These are phyloP conservation scores for Boletus rubescentipes DNA, from an alignment of 768 basidiomycete genomes.

Conservation along the genomic window DNA sequence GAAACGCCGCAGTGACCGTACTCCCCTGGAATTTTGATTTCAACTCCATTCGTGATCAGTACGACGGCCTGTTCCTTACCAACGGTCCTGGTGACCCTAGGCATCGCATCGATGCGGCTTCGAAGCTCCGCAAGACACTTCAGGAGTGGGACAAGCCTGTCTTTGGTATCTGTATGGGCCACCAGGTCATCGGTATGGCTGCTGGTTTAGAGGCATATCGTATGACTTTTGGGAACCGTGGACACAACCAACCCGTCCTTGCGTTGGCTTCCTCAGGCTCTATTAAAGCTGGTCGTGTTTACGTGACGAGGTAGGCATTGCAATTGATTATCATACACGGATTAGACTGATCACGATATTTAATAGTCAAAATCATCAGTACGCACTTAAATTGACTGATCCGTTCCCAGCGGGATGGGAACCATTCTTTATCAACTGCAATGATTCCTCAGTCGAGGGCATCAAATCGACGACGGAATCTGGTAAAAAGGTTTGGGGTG, in stretches of 20 bases:
- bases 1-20: constrained; percentile 91
- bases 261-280: constrained; percentile 92
- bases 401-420: constrained; percentile 98
- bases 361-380: constrained; percentile 92
- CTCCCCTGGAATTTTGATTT: constrained; percentile 98
- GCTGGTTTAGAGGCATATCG: constrained; percentile 95
- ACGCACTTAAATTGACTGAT: constrained; percentile 91
- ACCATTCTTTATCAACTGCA: constrained; percentile 99
- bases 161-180: constrained; percentile 99
- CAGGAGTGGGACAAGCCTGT: constrained; percentile 90
- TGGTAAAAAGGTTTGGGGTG: constrained; percentile 93
- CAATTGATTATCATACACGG: not conserved
- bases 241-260: constrained; percentile 98
- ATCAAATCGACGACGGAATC: constrained; percentile 92
- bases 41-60: constrained; percentile 85
- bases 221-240: constrained; percentile 99
- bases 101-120: constrained; percentile 82
- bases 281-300: constrained; percentile 93
- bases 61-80: constrained; percentile 91
- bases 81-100: constrained; percentile 96
- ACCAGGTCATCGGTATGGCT: constrained; percentile 97
- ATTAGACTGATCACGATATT: constrained; percentile 4
- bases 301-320: constrained; percentile 78
- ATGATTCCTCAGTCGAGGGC: constrained; percentile 97
- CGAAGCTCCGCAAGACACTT: constrained; percentile 78